Percentiles rank a stretch among this genome's conserved stretches.
phyloP scores from a whole-genome alignment of 1,139 yeast genomes.

The Saccharomyces pastorianus region DNA sequence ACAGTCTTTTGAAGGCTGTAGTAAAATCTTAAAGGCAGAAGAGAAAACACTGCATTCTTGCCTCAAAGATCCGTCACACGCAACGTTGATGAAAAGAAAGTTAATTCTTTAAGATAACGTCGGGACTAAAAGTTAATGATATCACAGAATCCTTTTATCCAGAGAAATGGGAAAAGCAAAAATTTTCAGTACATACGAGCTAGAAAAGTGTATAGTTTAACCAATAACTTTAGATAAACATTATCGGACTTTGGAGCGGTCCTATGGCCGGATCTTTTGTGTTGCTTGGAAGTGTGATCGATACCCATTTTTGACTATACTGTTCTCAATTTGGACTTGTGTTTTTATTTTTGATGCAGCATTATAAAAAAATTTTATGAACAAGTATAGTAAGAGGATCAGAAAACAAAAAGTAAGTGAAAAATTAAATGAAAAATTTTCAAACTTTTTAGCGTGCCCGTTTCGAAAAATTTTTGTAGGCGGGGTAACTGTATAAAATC shows the following conservation, averaged over 20 bases:
- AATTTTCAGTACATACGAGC: slow-evolving; percentile 69
- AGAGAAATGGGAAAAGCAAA: neutral
- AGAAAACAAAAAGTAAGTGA: too few relatives aligned
- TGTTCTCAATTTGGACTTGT: neutral
- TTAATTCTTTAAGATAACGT: neutral
- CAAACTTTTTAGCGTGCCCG: too few relatives aligned
- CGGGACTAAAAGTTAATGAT: slow-evolving; percentile 2
- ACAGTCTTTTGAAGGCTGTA: neutral
- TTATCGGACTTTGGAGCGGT: slow-evolving; percentile 22
- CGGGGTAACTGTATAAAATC: too few relatives aligned
- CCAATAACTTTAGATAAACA: slow-evolving; percentile 95
- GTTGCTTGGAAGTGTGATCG: slow-evolving; percentile 60
- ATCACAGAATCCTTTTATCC: slow-evolving; percentile 15
- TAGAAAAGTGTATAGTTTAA: slow-evolving; percentile 96
- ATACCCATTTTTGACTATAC: slow-evolving; percentile 64
- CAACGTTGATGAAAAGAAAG: neutral
- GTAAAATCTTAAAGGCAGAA: neutral
- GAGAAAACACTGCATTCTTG: neutral
- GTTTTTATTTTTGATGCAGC: too few relatives aligned
- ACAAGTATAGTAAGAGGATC: too few relatives aligned
- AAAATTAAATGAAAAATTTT: too few relatives aligned
- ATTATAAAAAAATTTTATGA: too few relatives aligned
- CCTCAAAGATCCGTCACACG: neutral
- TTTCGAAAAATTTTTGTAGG: too few relatives aligned
- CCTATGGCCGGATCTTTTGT: too few relatives aligned